A percentile compares a stretch with the other conserved stretches of the same genome.
phyloP scores from a whole-genome alignment of 345 rosid genomes.

The Mercurialis annua region DNA sequence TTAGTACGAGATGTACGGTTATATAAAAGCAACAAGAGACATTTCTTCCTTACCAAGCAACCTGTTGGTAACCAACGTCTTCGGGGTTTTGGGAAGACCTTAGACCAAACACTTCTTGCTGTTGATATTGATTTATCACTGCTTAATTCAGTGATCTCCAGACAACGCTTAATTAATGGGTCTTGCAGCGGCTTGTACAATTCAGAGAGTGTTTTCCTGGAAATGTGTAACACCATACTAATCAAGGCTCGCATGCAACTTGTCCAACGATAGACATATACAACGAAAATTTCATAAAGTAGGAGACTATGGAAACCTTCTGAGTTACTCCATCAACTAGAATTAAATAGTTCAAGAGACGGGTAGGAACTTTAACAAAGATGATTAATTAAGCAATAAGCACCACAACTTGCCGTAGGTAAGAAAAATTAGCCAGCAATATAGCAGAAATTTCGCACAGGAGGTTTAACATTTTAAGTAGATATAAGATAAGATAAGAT shows the following conservation, averaged over 20 bases:
- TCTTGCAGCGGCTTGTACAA: conserved; percentile 71
- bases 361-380: neutral
- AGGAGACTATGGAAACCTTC: neutral
- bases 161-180: conserved; percentile 61
- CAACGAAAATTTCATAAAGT: neutral
- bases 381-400: neutral
- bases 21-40: neutral
- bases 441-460: neutral
- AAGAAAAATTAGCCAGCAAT: neutral
- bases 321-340: neutral
- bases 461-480: neutral
- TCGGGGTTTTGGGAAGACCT: conserved; percentile 75
- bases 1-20: conserved; percentile 1
- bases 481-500: neutral
- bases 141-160: conserved; percentile 59
- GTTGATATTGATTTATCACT: conserved; percentile 32
- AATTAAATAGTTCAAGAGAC: neutral
- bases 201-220: conserved; percentile 62
- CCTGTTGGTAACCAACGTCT: conserved; percentile 98
- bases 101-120: conserved; percentile 59
- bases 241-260: conserved; percentile 14
- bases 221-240: conserved; percentile 18
- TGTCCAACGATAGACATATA: neutral
- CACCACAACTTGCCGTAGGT: neutral
- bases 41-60: conserved; percentile 61